Conservation (phyloP, 179 eudicot species). For the Silene vulgaris region DNA sequence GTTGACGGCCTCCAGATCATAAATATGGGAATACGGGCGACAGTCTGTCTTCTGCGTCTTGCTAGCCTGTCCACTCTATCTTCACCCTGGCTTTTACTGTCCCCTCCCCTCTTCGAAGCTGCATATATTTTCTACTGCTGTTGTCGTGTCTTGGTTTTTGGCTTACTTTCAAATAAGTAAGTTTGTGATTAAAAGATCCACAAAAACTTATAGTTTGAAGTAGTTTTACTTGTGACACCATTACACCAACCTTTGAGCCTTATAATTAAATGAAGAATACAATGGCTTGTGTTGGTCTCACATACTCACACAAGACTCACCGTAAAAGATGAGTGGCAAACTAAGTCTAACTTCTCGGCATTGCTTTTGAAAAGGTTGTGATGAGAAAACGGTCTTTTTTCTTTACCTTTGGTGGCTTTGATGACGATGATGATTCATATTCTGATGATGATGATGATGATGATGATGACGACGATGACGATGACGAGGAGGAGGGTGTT, state of each 20-base stretch:
- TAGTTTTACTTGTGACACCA: no score
- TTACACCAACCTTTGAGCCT: no score
- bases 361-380: constrained; percentile 42
- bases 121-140: background rate
- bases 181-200: background rate
- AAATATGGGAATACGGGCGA: background rate
- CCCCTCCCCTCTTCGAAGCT: background rate
- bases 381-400: constrained; percentile 31
- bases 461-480: constrained; percentile 23
- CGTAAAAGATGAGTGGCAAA: constrained; percentile 11
- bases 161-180: background rate
- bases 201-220: background rate
- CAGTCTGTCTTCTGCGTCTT: no score
- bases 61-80: no score
- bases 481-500: constrained; percentile 27
- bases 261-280: background rate
- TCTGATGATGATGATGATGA: constrained; percentile 25
- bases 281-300: background rate
- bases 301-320: background rate
- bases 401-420: constrained; percentile 31
- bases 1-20: background rate
- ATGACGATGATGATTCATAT: constrained; percentile 20
- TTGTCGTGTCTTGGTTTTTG: background rate
- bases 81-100: background rate
- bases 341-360: constrained; percentile 37